Evolutionary conservation across 495 filamentous ascomycete species (phyloP).

Genomic region (Sporormia fimetaria): DNA sequence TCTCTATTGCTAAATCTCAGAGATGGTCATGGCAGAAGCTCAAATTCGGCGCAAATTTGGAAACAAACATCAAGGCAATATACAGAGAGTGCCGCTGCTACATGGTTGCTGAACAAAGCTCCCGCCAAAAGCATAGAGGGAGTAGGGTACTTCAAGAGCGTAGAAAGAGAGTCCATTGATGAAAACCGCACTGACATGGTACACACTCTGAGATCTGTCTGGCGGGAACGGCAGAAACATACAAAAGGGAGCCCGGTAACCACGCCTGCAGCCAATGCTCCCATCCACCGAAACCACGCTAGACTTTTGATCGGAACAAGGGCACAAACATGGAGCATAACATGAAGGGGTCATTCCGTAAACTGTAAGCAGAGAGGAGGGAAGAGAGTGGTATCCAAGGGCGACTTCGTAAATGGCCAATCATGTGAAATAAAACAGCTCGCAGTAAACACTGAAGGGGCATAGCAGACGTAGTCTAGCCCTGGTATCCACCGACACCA

Average conservation of each 20-base stretch:
- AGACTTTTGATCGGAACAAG: constrained; percentile 7
- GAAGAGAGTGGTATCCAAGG: no score
- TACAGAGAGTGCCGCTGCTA: no score
- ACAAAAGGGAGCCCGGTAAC: constrained; percentile 4
- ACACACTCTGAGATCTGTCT: no score
- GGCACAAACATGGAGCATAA: no score
- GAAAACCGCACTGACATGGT: background rate
- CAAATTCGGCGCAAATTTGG: no score
- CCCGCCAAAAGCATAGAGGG: no score
- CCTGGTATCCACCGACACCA: constrained; percentile 33
- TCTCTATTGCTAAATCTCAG: no score
- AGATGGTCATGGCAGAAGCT: no score
- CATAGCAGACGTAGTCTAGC: constrained; percentile 18
- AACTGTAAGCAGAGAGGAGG: no score
- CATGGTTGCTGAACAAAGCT: no score
- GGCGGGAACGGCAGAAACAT: constrained; percentile 1
- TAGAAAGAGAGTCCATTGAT: background rate
- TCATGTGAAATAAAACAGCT: constrained; percentile 14
- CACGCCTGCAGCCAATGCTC: background rate
- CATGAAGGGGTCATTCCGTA: no score
- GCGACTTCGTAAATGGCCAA: constrained; percentile 17
- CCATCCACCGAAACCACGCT: constrained; percentile 5
- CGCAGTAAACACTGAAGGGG: constrained; percentile 2
- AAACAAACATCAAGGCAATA: background rate
- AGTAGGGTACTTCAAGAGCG: no score